Evolutionary conservation across 495 filamentous ascomycete genomes (phyloP), one percentile per base, ranked within the genome.

Genomic region (Amphirosellinia nigrospora): DNA sequence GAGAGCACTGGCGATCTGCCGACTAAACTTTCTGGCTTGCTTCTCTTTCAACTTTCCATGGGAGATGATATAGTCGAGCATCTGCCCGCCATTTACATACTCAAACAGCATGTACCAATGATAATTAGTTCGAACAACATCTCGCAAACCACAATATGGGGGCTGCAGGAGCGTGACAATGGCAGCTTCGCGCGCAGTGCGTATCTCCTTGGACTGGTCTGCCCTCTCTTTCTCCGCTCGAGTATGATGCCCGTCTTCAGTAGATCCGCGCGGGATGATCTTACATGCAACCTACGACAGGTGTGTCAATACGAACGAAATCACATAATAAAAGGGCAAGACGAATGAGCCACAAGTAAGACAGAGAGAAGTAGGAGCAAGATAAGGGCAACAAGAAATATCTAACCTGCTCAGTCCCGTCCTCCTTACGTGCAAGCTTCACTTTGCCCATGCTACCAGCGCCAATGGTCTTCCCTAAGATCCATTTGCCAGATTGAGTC

Each of bases 81-180:
- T 99, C 80, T 99, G 96, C 16, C 96, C 96, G 59, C 96, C 96
- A 78, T 99, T 98, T 81, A 99, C 96, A 79, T 97, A 97, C 82
- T 99, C 96, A 77, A 98, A 99, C 28, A 99, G 89, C 96, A 99
- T 99, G 79, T 99, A 99, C 96, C 96, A 99, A 79, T 99, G 96
- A 80, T 97, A 96, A 75, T 94, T 93, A 21, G 96, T 98, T 28
- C 94, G 92, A 63, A 98, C 89, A 16, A 97, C 93, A 81, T 99
- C 96, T 69, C 94, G 88, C 89, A 99, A 94, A 8, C 91, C 95
- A 79, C 96, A 99, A 78, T 98, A 97, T 5, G 96, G 96, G 73
- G 98, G 96, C 77, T 94, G 91, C 52, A 97, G 88, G 28, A 99
- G 90, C 32, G 93, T 97, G 70, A 98, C 96, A 73, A 99, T 98